Evolutionary conservation across 208 protist genomes (phyloP).

Genomic region (Leishmania tarentolae): DNA sequence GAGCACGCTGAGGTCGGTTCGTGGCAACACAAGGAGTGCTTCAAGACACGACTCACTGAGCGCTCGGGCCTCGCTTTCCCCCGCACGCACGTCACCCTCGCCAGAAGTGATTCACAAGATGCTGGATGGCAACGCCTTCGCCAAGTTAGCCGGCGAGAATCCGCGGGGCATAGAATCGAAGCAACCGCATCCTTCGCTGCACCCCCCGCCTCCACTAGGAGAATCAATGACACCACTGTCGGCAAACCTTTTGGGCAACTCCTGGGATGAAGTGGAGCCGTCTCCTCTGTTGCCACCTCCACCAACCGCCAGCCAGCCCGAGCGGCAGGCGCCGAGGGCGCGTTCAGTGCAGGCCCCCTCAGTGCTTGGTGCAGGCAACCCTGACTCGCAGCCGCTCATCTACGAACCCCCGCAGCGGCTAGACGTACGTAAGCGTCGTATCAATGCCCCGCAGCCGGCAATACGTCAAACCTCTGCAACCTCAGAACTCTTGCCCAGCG

Average conservation of each 20-base stretch:
- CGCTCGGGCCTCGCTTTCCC: constrained; percentile 7
- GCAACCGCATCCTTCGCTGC: not conserved
- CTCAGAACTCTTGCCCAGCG: not conserved
- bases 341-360: constrained; percentile 10
- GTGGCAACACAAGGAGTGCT: constrained; percentile 16
- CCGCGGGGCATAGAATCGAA: not conserved
- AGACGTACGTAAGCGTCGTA: not conserved
- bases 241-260: constrained; percentile 4
- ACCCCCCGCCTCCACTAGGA: not conserved
- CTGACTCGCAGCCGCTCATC: constrained; percentile 44
- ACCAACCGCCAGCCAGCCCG: not conserved
- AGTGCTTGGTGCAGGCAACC: constrained; percentile 27
- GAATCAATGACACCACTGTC: not conserved
- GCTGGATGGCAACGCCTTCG: not conserved
- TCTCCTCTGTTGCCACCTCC: not conserved
- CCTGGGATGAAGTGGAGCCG: constrained; percentile 20
- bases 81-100: constrained; percentile 4
- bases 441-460: not conserved
- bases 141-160: not conserved
- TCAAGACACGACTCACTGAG: not conserved
- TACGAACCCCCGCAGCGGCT: constrained; percentile 20
- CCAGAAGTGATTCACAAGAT: not conserved
- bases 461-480: not conserved
- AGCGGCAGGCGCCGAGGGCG: not conserved
- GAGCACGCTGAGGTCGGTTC: not conserved